phyloP scores from a whole-genome alignment of 2,329 filamentous ascomycete genomes.

The Botrytis hyacinthi region DNA sequence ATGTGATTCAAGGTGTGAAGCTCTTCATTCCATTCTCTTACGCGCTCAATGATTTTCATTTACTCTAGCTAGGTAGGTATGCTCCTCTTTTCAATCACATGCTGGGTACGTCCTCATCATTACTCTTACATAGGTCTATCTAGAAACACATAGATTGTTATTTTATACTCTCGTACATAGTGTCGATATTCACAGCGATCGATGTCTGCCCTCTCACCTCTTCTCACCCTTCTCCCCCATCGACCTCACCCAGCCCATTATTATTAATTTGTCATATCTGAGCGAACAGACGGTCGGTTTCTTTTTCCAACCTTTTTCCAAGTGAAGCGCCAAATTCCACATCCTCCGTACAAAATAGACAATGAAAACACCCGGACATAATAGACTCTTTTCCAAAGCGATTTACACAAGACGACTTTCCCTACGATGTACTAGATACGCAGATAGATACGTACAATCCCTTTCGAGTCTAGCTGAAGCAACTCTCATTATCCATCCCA shows the following conservation, averaged over 20 bases:
- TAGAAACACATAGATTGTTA: too few species aligned
- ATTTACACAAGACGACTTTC: not conserved
- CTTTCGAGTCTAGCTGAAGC: conserved; percentile 14
- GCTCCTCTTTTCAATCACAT: not conserved
- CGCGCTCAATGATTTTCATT: not conserved
- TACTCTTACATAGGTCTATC: not conserved
- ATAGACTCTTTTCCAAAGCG: not conserved
- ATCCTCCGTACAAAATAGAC: not conserved
- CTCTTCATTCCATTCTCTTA: not conserved
- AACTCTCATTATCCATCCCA: not conserved
- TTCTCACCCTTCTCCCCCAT: not conserved
- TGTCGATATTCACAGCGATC: not conserved
- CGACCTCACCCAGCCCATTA: not conserved
- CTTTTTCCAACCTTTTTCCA: too few species aligned
- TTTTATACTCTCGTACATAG: not conserved
- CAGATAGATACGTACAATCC: not conserved
- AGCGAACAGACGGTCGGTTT: not conserved
- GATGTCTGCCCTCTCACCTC: not conserved
- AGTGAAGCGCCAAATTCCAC: not conserved
- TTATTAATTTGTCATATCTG: not conserved
- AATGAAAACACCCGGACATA: not conserved
- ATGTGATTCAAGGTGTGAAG: not conserved
- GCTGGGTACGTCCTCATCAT: not conserved
- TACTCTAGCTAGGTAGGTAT: not conserved
- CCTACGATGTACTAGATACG: not conserved